phyloP scores from a whole-genome alignment of 345 rosid species.

The Linum lewisii region DNA sequence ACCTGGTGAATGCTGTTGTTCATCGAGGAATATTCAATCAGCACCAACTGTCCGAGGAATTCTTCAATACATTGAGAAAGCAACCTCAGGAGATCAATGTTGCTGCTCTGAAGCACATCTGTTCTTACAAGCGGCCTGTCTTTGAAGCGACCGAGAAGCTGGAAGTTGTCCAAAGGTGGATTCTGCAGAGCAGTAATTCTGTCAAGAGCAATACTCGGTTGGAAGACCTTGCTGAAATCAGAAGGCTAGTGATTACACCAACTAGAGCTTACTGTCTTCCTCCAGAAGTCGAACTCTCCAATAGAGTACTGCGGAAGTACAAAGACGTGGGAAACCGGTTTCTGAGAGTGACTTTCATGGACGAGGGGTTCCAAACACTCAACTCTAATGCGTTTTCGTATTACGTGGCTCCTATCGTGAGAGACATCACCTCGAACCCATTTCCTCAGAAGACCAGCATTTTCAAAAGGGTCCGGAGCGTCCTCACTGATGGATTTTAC shows the following conservation, averaged over 20 bases:
- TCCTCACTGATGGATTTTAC: slow-evolving; percentile 59
- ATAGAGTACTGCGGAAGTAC: slow-evolving; percentile 70
- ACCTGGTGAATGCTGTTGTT: slow-evolving; percentile 59
- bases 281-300: slow-evolving; percentile 90
- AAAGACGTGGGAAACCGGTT: slow-evolving; percentile 57
- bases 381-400: slow-evolving; percentile 50
- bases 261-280: slow-evolving; percentile 78
- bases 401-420: slow-evolving; percentile 60
- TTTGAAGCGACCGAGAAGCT: slow-evolving; percentile 53
- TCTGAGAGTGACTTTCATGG: slow-evolving; percentile 84
- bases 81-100: slow-evolving; percentile 50
- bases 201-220: slow-evolving; percentile 29
- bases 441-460: slow-evolving; percentile 59
- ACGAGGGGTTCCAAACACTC: slow-evolving; percentile 71
- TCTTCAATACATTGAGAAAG: slow-evolving; percentile 51
- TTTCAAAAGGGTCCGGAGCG: slow-evolving; percentile 55
- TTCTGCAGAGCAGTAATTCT: slow-evolving; percentile 47
- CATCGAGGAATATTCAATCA: slow-evolving; percentile 67
- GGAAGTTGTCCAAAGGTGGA: slow-evolving; percentile 56
- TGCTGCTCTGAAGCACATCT: slow-evolving; percentile 64
- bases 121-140: slow-evolving; percentile 45
- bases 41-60: slow-evolving; percentile 44
- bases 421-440: slow-evolving; percentile 34
- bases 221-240: slow-evolving; percentile 52
- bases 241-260: slow-evolving; percentile 75